Evolutionary conservation across 352 stramenopile species (phyloP), one percentile per base, ranked within the genome.

Genomic region (Globisporangium cylindrosporum): DNA sequence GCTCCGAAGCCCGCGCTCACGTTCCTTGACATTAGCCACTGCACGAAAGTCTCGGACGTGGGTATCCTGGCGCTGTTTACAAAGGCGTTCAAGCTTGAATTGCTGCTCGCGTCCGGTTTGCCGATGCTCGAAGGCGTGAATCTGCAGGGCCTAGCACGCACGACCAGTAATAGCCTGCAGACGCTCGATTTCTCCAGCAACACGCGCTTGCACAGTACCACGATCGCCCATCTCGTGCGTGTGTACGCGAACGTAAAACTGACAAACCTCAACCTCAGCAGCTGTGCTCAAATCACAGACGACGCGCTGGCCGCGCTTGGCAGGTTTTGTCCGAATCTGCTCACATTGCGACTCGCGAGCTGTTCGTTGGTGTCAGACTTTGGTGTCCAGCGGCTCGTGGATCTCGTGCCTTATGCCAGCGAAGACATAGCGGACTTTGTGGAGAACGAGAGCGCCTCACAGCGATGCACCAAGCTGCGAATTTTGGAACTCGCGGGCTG

Each of bases 401-500:
- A 76, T 27, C 73, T 65, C 51, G 56, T 76, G 10, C 69, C 75
- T 0, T 54, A 66, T 7, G 54, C 14, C 25, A 73, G 61, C 62
- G 67, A 74, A 22, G 57, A 78, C 49, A 38, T 69, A 3, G 74
- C 74, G 2, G 74, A 77, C 15, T 78, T 71, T 66, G 48, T 75
- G 15, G 71, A 64, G 7, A 56, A 73, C 29, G 73, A 79, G n/a
- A 63, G 41, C 15, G 58, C n/a, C 27, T 59, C 57, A 1, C 34
- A 62, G 3, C 70, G 85, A 0, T 93, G 85, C 73, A 73, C 66
- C 7, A 53, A 74, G 20, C 62, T 93, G n/a, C 59, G 36, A 49
- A 75, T 43, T 15, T 66, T 94, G 14, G 82, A 94, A 15, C 70
- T 94, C 48, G 73, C 80, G 8, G 87, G 85, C 24, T 94, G 87